Evolutionary conservation across 306 rosid genomes (phyloP).

Genomic region (Malus domestica): DNA sequence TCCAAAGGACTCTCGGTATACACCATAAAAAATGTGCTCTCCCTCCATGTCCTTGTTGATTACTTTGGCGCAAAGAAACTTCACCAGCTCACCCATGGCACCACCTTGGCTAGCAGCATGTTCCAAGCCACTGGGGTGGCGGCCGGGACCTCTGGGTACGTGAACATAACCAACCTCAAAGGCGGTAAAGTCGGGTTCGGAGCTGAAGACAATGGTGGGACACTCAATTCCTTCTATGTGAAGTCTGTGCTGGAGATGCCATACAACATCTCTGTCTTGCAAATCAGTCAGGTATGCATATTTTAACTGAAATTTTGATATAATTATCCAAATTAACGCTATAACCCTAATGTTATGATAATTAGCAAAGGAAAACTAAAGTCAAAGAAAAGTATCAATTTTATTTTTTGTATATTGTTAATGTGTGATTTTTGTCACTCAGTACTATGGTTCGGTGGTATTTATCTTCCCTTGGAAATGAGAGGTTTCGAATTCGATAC

Average conservation of each 20-base stretch:
- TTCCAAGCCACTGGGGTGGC: slow-evolving; percentile 81
- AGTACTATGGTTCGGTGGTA: no score
- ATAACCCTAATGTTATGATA: no score
- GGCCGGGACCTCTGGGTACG: slow-evolving; percentile 71
- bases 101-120: slow-evolving; percentile 60
- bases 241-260: slow-evolving; percentile 64
- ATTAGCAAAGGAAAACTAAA: no score
- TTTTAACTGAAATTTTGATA: no score
- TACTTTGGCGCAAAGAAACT: slow-evolving; percentile 86
- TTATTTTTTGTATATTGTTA: no score
- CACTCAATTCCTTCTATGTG: slow-evolving; percentile 47
- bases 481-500: no score
- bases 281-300: slow-evolving; percentile 53
- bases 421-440: no score
- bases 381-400: no score
- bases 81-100: slow-evolving; percentile 69
- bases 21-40: slow-evolving; percentile 70
- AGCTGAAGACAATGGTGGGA: slow-evolving; percentile 53
- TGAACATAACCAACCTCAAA: slow-evolving; percentile 71
- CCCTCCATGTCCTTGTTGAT: slow-evolving; percentile 81
- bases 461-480: no score
- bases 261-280: slow-evolving; percentile 62
- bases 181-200: slow-evolving; percentile 82
- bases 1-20: slow-evolving; percentile 50
- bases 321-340: no score